Conservation (phyloP, 192 early-diverging fungal species). For the Podochytrium sp. region DNA sequence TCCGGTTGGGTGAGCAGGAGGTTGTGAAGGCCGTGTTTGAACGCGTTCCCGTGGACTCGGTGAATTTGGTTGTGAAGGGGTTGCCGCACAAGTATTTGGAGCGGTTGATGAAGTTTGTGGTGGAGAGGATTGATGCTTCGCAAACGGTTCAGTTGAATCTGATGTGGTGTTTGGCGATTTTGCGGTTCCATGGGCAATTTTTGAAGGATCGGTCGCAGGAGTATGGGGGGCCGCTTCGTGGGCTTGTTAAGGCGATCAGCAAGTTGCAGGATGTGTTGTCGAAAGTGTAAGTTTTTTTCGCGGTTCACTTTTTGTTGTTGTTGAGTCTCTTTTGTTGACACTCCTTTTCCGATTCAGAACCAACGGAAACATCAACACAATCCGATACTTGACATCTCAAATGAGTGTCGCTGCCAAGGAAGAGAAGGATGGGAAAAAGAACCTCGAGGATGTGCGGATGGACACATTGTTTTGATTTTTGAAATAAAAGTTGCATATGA, state of each 20-base stretch:
- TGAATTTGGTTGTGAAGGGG: slow-evolving; percentile 71
- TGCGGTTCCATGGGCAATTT: slow-evolving; percentile 72
- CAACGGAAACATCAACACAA: slow-evolving; percentile 74
- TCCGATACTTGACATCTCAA: slow-evolving; percentile 58
- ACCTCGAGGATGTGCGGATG: slow-evolving; percentile 44
- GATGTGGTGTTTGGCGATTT: slow-evolving; percentile 76
- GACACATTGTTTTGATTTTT: slow-evolving; percentile 36
- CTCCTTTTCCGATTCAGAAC: slow-evolving; percentile 64
- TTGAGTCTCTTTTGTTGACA: slow-evolving; percentile 16
- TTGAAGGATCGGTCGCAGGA: slow-evolving; percentile 53
- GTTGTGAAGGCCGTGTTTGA: slow-evolving; percentile 83
- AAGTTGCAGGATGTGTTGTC: slow-evolving; percentile 51
- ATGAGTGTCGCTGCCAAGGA: slow-evolving; percentile 21
- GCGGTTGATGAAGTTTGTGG: slow-evolving; percentile 82
- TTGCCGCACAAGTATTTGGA: slow-evolving; percentile 89
- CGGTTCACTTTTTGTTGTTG: not conserved
- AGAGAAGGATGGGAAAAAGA: slow-evolving; percentile 3
- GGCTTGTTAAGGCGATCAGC: slow-evolving; percentile 68
- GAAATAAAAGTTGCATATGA: no score
- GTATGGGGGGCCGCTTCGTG: slow-evolving; percentile 61
- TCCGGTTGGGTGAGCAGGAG: slow-evolving; percentile 86
- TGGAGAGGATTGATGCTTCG: slow-evolving; percentile 74
- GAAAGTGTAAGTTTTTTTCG: slow-evolving; percentile 54
- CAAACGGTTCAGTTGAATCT: slow-evolving; percentile 89
- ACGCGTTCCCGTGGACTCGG: slow-evolving; percentile 73